Evolutionary conservation across 352 stramenopile genomes (phyloP).

Genomic region (Phytophthora meadii): DNA sequence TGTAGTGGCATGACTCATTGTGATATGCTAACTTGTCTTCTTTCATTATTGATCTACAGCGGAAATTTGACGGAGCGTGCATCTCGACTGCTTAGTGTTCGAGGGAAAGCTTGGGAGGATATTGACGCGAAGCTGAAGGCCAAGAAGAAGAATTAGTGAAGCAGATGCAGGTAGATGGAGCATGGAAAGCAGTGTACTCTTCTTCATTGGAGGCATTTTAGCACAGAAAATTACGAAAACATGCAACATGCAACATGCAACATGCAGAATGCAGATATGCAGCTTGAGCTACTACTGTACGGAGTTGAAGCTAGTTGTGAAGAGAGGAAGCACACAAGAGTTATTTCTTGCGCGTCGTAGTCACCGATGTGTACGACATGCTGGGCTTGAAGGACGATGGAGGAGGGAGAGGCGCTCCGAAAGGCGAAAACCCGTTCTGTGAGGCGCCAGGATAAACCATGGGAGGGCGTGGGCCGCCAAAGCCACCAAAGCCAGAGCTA

Average conservation of each 20-base stretch:
- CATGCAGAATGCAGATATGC: slow-evolving; percentile 20
- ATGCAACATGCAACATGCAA: slow-evolving; percentile 26
- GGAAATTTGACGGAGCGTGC: slow-evolving; percentile 93
- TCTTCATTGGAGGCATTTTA: slow-evolving; percentile 34
- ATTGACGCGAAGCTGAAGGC: slow-evolving; percentile 87
- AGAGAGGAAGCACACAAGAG: slow-evolving; percentile 6
- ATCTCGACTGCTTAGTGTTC: slow-evolving; percentile 91
- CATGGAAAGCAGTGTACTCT: slow-evolving; percentile 23
- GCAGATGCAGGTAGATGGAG: slow-evolving; percentile 2
- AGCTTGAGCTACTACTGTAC: slow-evolving; percentile 41
- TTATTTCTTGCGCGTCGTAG: slow-evolving; percentile 67
- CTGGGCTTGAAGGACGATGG: slow-evolving; percentile 76
- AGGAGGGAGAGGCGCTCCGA: slow-evolving; percentile 39
- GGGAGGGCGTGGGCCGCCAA: slow-evolving; percentile 42
- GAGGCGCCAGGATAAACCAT: slow-evolving; percentile 28
- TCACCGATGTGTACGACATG: slow-evolving; percentile 81
- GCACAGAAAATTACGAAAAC: slow-evolving; percentile 30
- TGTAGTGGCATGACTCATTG: neutral
- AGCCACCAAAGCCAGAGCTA: slow-evolving; percentile 28
- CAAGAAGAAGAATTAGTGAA: slow-evolving; percentile 36
- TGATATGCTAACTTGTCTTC: slow-evolving; percentile 6
- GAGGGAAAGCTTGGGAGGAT: slow-evolving; percentile 91
- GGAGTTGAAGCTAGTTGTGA: slow-evolving; percentile 30
- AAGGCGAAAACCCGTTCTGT: slow-evolving; percentile 40
- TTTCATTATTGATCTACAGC: slow-evolving; percentile 39